These are phyloP conservation scores for Penicillium sp. DNA, from an alignment of 2,329 filamentous ascomycete species.

Conservation along the genomic window DNA sequence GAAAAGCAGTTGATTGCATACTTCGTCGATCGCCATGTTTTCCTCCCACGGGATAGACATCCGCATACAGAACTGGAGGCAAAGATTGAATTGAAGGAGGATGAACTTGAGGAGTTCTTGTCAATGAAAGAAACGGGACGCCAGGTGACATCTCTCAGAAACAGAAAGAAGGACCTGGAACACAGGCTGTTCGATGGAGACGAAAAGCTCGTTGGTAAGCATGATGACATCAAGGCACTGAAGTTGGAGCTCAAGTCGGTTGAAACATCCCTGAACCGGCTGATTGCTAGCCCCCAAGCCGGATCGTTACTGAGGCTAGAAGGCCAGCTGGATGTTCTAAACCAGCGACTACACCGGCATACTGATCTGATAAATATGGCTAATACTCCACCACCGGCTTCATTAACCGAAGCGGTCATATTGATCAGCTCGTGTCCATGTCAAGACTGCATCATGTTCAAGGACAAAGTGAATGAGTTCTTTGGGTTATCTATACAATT, in stretches of 20 bases:
- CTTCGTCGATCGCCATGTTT: background rate
- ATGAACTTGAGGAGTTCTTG: background rate
- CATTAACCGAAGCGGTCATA: background rate
- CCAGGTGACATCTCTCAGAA: background rate
- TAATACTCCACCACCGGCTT: background rate
- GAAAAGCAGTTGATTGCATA: conserved; percentile 2
- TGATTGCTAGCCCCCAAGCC: no score
- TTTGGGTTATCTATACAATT: no score
- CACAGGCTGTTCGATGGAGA: background rate
- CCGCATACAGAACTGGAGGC: background rate
- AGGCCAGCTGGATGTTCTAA: no score
- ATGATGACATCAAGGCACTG: no score
- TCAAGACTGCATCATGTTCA: background rate
- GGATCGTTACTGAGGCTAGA: no score
- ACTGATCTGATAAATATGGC: background rate
- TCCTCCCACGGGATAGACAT: background rate
- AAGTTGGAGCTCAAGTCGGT: no score
- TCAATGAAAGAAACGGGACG: background rate
- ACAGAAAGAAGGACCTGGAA: background rate
- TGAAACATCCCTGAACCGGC: no score
- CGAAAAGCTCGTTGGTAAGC: no score
- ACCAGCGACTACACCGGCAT: background rate
- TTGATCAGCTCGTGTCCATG: background rate
- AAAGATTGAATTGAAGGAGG: background rate
- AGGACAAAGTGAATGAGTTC: background rate